Evolutionary conservation across 2,329 filamentous ascomycete species (phyloP).

Genomic region (Neonectria neomacrospora): DNA sequence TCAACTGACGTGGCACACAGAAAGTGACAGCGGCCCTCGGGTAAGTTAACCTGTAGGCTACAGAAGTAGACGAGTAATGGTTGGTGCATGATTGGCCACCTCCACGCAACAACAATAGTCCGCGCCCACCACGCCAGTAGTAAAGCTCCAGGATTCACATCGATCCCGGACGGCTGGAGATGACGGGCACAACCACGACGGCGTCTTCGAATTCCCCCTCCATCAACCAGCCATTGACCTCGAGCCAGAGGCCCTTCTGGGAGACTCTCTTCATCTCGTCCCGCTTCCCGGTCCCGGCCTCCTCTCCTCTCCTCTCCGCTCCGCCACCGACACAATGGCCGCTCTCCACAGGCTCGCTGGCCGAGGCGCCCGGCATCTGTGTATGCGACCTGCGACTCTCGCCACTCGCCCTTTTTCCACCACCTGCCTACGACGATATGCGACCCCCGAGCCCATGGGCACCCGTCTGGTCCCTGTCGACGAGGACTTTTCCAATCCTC

Average conservation of each 20-base stretch:
- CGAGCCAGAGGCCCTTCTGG: slow-evolving; percentile 50
- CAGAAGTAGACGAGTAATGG: slow-evolving; percentile 46
- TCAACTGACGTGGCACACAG: neutral
- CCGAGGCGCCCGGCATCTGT: slow-evolving; percentile 75
- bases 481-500: slow-evolving; percentile 67
- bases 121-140: slow-evolving; percentile 44
- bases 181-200: slow-evolving; percentile 48
- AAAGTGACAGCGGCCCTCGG: slow-evolving; percentile 20
- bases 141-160: slow-evolving; percentile 49
- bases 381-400: slow-evolving; percentile 59
- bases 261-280: slow-evolving; percentile 45
- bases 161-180: slow-evolving; percentile 43
- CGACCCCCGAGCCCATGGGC: slow-evolving; percentile 61
- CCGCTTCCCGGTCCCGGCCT: slow-evolving; percentile 43
- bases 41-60: slow-evolving; percentile 26
- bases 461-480: slow-evolving; percentile 75
- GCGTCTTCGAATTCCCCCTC: slow-evolving; percentile 48
- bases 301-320: slow-evolving; percentile 36
- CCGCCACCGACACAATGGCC: slow-evolving; percentile 67
- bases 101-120: slow-evolving; percentile 48
- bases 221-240: slow-evolving; percentile 50
- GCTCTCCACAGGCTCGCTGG: slow-evolving; percentile 78
- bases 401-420: slow-evolving; percentile 73
- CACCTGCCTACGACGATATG: slow-evolving; percentile 70
- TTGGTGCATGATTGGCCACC: slow-evolving; percentile 44